Evolutionary conservation across 2,329 filamentous ascomycete genomes (phyloP), one percentile per base, ranked within the genome.

Genomic region (Cladophialophora chaetospira): DNA sequence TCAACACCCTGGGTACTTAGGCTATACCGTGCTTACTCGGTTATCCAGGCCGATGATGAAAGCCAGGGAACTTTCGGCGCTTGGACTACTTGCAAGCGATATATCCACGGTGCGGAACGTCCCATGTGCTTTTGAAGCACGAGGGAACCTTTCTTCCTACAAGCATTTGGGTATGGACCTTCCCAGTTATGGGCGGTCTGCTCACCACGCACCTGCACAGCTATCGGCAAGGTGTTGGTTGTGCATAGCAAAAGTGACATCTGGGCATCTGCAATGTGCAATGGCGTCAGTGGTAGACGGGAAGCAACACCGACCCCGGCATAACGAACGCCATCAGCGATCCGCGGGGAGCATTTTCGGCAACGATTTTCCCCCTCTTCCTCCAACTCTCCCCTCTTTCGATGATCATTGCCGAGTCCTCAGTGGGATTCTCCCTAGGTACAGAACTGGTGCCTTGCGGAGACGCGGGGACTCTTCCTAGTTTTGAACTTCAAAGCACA

Each of bases 21-120:
- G 26, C 49, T 53, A 51, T 51, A 51, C 25, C 21, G 29, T 42
- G 49, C 49, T 45, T 28, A 53, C 49, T 26, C 49, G 49, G 49
- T 45, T 53, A 53, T 53, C 21, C 31, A 49, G 2, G 19, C 46
- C 13, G 48, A 42, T 26, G 35, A 51, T 31, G 25, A n/a, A 19
- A 15, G 11, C 23, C 9, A 26, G 5, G 35, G n/a, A 17, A 15
- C n/a, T 10, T 8, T 42, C 31, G 15, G 15, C 21, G 23, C 31
- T 33, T 15, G 35, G 6, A 4, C 21, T 40, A 5, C 21, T n/a
- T n/a, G n/a, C n/a, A n/a, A 26, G 42, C 42, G 42, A 45, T 8
- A 45, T 6, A 29, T 17, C 17, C 13, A n/a, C 42, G 42, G 23
- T 45, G 23, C 46, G 45, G 11, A 25, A 25, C 15, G 21, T 1